Base-by-base conservation (phyloP, 2,329 filamentous ascomycete species). In the Ophiostoma sp. region DNA sequence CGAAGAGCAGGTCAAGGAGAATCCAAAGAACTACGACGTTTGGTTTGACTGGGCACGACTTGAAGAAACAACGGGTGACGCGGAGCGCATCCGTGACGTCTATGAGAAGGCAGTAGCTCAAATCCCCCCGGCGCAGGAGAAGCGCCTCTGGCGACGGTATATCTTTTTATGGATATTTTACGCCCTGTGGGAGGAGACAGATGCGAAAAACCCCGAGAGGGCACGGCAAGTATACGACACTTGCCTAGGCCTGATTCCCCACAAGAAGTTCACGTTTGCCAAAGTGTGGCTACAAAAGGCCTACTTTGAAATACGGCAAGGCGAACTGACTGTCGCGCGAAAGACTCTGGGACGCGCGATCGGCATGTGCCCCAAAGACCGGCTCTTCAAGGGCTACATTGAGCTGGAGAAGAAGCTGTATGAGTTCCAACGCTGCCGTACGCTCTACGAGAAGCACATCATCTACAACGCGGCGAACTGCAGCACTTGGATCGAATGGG, bases 111-210 rank as follows among this genome's bases (percentile, higher is more conserved):
- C 95, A 1, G 96, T 99, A 73, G 93, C 95, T 5, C 94, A 99
- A 75, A 87, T 98, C 14, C 95, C 95, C 2, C 94, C 95, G 0
- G 96, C 93, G 27, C 91, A 96, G 74, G 95, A 98, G 77, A 99
- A 99, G 82, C 87, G 95, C 64, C 93, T 98, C 77, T 99, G 95
- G 95, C 86, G 95, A 72, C 85, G 95, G 47, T 99, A 99, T 78
- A 96, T 99, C 70, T 99, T 98, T 76, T 85, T 99, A 1, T 99
- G 94, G 92, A 87, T 98, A 60, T 97, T 98, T 79, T 99, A 98
- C 78, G 95, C 95, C 9, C 81, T 97, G 18, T 98, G 91, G 87
- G 95, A 98, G 77, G 95, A 99, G 78, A 88, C 91, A 77, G 89
- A 94, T 72, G 89, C 89, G 47, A 89, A 89, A 73, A 92, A 98